Percentiles rank a stretch among this genome's conserved stretches.
phyloP scores from a whole-genome alignment of 495 filamentous ascomycete species.

The Annulohypoxylon nitens region DNA sequence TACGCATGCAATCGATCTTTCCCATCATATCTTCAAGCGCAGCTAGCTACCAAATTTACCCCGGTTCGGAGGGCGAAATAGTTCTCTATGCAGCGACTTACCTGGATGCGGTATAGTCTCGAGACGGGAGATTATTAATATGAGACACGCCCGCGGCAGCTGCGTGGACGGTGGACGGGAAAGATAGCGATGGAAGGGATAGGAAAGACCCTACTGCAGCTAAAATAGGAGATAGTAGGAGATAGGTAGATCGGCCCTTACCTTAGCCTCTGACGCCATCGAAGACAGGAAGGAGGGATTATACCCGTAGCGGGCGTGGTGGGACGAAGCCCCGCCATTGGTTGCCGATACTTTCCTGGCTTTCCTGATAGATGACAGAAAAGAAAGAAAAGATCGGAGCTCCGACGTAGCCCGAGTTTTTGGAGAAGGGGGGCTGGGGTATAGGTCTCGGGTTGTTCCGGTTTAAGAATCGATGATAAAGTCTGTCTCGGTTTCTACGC shows the following conservation, averaged over 20 bases:
- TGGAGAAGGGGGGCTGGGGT: neutral
- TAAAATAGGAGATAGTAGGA: slow-evolving; percentile 9
- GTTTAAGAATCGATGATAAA: slow-evolving; percentile 31
- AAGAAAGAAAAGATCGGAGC: slow-evolving; percentile 12
- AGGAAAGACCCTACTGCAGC: neutral
- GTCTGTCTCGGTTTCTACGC: neutral
- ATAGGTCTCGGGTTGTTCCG: slow-evolving; percentile 37
- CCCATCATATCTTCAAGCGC: neutral
- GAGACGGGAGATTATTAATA: slow-evolving; percentile 31
- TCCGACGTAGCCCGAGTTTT: slow-evolving; percentile 38
- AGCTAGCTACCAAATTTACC: slow-evolving; percentile 13
- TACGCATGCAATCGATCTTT: slow-evolving; percentile 15
- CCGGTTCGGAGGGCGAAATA: slow-evolving; percentile 33
- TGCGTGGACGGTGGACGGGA: neutral
- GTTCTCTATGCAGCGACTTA: slow-evolving; percentile 13
- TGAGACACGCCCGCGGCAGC: neutral
- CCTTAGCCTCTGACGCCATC: slow-evolving; percentile 48
- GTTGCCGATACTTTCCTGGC: slow-evolving; percentile 13
- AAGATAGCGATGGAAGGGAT: slow-evolving; percentile 9
- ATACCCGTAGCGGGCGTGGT: slow-evolving; percentile 32
- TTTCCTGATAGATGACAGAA: neutral
- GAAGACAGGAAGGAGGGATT: slow-evolving; percentile 8
- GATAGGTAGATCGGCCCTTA: slow-evolving; percentile 25
- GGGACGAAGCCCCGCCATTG: slow-evolving; percentile 36
- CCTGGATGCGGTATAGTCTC: slow-evolving; percentile 29